Evolutionary conservation across 2,329 filamentous ascomycete genomes (phyloP).

Genomic region (Lizonia empirigonia): DNA sequence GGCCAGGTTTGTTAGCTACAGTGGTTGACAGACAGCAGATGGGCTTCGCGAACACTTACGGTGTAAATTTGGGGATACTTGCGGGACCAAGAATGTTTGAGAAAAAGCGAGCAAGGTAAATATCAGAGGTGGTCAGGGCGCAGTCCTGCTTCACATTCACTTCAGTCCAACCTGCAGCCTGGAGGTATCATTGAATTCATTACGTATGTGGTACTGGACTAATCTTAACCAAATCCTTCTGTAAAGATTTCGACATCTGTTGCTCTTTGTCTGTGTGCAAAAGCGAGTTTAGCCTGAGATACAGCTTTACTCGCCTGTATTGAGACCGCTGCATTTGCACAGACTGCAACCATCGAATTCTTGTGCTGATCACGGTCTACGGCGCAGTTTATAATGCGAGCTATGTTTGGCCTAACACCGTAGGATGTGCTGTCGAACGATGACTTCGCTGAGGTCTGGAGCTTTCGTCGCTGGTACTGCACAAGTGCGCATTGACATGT

Average conservation of each 20-base stretch:
- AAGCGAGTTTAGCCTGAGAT: conserved; percentile 27
- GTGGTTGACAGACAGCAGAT: too few relatives aligned
- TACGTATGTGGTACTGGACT: neutral
- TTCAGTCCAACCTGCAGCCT: neutral
- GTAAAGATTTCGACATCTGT: conserved; percentile 23
- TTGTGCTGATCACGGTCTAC: neutral
- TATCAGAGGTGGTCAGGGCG: neutral
- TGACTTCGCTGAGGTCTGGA: neutral
- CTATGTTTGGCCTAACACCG: conserved; percentile 25
- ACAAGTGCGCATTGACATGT: conserved; percentile 26
- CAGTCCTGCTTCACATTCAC: neutral
- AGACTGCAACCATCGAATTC: conserved; percentile 33
- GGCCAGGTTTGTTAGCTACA: too few relatives aligned
- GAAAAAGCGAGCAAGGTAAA: neutral
- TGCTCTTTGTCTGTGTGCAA: conserved; percentile 23
- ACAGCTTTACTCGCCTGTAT: conserved; percentile 19
- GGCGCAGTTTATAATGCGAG: conserved; percentile 5
- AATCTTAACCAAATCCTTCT: conserved; percentile 21
- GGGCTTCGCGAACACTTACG: too few relatives aligned
- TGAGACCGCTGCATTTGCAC: conserved; percentile 22
- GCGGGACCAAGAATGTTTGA: neutral
- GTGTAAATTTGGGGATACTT: neutral
- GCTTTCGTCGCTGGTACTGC: conserved; percentile 22
- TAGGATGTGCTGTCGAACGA: conserved; percentile 14
- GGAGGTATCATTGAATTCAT: neutral